phyloP scores from a whole-genome alignment of 805 yeast genomes.

The Blastobotrys muscicola region DNA sequence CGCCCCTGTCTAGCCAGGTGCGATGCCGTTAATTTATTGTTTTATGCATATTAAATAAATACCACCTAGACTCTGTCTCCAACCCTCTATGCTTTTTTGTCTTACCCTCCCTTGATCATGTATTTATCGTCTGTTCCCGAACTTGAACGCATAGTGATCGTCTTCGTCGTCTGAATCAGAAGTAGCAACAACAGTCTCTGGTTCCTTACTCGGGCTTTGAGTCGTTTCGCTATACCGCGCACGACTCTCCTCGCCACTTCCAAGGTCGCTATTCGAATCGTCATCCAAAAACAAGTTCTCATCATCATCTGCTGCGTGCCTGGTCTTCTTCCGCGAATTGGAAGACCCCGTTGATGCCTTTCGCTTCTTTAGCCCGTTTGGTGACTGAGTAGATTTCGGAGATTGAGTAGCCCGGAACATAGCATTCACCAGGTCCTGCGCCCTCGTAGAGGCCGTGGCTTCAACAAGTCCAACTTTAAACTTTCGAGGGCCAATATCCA shows the following conservation, averaged over 20 bases:
- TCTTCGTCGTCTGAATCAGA: conserved; percentile 13
- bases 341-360: too few species aligned
- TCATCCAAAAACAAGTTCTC: neutral
- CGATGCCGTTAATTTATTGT: neutral
- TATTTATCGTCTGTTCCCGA: conserved; percentile 4
- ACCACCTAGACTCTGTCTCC: too few species aligned
- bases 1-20: too few species aligned
- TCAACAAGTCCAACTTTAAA: too few species aligned
- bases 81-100: neutral
- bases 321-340: too few species aligned
- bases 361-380: too few species aligned
- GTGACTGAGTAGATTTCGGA: too few species aligned
- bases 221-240: neutral
- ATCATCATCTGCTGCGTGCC: too few species aligned
- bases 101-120: neutral
- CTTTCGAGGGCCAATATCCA: too few species aligned
- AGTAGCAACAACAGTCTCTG: neutral
- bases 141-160: conserved; percentile 20
- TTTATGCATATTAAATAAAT: conserved; percentile 7
- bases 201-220: neutral
- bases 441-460: too few species aligned
- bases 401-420: too few species aligned
- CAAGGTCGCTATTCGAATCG: neutral
- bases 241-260: neutral
- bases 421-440: too few species aligned